Evolutionary conservation across 2,329 filamentous ascomycete species (phyloP).

Genomic region (Aspergillus bombycis): DNA sequence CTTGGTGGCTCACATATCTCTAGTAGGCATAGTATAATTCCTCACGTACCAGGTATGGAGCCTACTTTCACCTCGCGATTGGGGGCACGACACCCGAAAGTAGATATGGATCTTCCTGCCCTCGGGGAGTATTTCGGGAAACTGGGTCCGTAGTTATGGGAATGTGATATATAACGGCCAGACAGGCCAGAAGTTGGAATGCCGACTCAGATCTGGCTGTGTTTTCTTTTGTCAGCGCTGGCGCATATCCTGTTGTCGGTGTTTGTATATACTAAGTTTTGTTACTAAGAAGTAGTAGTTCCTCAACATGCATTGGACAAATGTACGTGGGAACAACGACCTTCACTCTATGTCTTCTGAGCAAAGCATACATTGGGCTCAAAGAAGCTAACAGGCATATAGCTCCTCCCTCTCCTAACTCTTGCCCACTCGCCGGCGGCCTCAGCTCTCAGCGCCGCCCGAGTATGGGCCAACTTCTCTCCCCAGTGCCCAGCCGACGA

Average conservation of each 20-base stretch:
- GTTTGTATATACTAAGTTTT: background rate
- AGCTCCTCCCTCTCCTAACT: constrained; percentile 24
- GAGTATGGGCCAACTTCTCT: constrained; percentile 36
- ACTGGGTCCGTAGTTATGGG: background rate
- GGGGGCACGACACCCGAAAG: background rate
- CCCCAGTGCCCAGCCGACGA: constrained; percentile 27
- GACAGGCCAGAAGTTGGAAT: background rate
- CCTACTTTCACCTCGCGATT: background rate
- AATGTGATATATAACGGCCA: background rate
- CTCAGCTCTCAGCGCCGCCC: constrained; percentile 28
- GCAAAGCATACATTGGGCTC: constrained; percentile 47
- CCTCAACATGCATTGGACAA: constrained; percentile 13
- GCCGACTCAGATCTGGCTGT: no score
- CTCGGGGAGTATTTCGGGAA: background rate
- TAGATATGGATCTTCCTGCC: background rate
- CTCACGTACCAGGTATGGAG: background rate
- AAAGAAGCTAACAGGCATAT: constrained; percentile 38
- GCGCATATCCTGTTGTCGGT: background rate
- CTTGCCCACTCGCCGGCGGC: constrained; percentile 23
- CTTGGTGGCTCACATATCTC: background rate
- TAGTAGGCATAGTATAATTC: background rate
- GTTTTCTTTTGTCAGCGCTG: no score
- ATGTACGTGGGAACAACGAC: constrained; percentile 1
- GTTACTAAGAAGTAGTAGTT: no score
- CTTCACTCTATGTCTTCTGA: background rate